These are phyloP conservation scores for Penicillium nucicola DNA, from an alignment of 495 filamentous ascomycete genomes.

Conservation along the genomic window DNA sequence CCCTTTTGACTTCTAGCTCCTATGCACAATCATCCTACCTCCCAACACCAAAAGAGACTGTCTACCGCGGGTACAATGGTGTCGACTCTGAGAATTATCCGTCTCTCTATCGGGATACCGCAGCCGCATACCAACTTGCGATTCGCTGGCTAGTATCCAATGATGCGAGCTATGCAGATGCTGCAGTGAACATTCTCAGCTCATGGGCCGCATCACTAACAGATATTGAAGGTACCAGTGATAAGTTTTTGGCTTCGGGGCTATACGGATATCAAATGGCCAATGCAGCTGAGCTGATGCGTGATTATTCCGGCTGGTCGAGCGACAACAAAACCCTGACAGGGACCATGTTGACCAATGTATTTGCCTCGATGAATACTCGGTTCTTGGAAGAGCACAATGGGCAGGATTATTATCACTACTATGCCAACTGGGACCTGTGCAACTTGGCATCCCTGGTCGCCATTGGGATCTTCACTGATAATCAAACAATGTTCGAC, in stretches of 20 bases:
- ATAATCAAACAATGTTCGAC: conserved; percentile 39
- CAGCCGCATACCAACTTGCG: conserved; percentile 36
- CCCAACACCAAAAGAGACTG: conserved; percentile 14
- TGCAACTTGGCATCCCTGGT: conserved; percentile 39
- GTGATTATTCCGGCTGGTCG: conserved; percentile 32
- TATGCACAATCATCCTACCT: conserved; percentile 25
- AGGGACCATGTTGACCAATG: conserved; percentile 24
- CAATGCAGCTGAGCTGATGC: conserved; percentile 43
- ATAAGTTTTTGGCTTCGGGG: conserved; percentile 40
- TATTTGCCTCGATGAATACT: conserved; percentile 36
- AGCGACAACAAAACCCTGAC: conserved; percentile 14
- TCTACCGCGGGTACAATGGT: conserved; percentile 31
- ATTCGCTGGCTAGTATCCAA: conserved; percentile 39
- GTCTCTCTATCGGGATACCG: conserved; percentile 34
- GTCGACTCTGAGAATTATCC: conserved; percentile 34
- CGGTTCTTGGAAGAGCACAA: conserved; percentile 33
- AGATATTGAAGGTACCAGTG: conserved; percentile 28
- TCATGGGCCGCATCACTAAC: conserved; percentile 38
- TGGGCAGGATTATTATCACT: conserved; percentile 27
- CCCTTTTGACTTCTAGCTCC: conserved; percentile 22
- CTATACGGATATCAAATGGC: conserved; percentile 47
- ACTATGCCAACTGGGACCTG: conserved; percentile 47
- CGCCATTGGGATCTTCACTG: conserved; percentile 37
- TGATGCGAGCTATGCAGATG: conserved; percentile 30
- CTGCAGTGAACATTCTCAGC: conserved; percentile 33